Evolutionary conservation across 352 stramenopile genomes (phyloP), one percentile per base, ranked within the genome.

Genomic region (Nothophytophthora sp.): DNA sequence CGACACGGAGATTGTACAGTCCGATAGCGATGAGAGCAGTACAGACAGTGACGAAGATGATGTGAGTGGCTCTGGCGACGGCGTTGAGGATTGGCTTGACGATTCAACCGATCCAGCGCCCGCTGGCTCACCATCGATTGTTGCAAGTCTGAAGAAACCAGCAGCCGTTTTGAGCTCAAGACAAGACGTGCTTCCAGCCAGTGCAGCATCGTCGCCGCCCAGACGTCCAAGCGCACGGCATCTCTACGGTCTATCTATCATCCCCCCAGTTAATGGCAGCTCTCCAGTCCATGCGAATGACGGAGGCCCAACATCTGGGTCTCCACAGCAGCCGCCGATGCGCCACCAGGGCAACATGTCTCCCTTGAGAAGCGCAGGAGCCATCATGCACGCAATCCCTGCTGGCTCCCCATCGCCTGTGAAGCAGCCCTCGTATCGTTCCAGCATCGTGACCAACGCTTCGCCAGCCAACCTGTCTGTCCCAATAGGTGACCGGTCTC

Each of bases 41-140:
- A 45, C 51, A 18, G 55, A 67, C 5, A 65, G 56, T 16, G 67
- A 65, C 25, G 61, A 70, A n/a, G 63, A 70, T 37, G 63, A 58
- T 18, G 66, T 42, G 18, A 56, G 46, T 9, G 66, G 66, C 34
- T 68, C 54, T 4, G 65, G 56, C n/a, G 73, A 74, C 25, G 67
- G 52, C 12, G 37, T 90, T 39, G 56, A 78, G 9, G 79, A 90
- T 48, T 90, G 76, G 79, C 60, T 90, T 11, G 60, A 78, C 2
- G 52, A 24, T 35, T 20, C 41, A 20, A 2, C 25, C 34, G 29
- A 53, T n/a, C 6, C 33, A 5, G 10, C 48, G 16, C 20, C 18
- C 3, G 35, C 8, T 44, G 8, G 18, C 8, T 46, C 36, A 2
- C 20, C 32, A 20, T 24, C 47, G 7, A 51, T n/a, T 7, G 40